Percentiles rank a stretch among this genome's conserved stretches.
Conservation (phyloP, 2,329 filamentous ascomycete genomes). For the Rhexocercosporidium sp. region DNA sequence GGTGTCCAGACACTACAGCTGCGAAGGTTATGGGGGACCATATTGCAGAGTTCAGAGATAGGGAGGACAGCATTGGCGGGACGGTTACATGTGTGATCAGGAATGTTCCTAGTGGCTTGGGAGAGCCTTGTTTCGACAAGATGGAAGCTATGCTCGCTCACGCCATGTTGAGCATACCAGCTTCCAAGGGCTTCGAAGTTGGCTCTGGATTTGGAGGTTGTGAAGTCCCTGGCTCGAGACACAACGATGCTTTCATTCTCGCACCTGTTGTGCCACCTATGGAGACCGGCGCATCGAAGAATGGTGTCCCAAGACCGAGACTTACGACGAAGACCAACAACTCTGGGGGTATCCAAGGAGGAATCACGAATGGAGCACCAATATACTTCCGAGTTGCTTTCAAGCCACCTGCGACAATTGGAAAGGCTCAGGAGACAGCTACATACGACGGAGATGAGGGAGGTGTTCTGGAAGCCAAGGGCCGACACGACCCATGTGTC, state of each 20-base stretch:
- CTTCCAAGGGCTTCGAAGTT: constrained; percentile 94
- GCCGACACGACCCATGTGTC: constrained; percentile 91
- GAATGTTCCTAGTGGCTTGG: constrained; percentile 82
- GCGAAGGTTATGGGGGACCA: constrained; percentile 75
- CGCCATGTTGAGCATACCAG: constrained; percentile 93
- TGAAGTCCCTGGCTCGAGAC: constrained; percentile 83
- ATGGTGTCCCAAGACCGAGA: constrained; percentile 58
- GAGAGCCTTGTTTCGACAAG: constrained; percentile 96
- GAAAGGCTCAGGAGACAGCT: constrained; percentile 82
- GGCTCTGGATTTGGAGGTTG: constrained; percentile 90
- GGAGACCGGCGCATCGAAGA: constrained; percentile 50
- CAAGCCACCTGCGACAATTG: constrained; percentile 94
- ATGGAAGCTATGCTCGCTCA: constrained; percentile 90
- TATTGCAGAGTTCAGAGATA: constrained; percentile 79
- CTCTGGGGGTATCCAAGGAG: constrained; percentile 92
- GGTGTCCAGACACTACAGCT: constrained; percentile 75
- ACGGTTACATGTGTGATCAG: constrained; percentile 94
- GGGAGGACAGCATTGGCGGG: constrained; percentile 88
- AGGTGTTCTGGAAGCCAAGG: constrained; percentile 87
- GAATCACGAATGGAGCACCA: constrained; percentile 89
- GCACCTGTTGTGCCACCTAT: constrained; percentile 51
- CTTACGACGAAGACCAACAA: constrained; percentile 93
- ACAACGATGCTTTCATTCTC: constrained; percentile 85
- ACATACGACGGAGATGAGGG: constrained; percentile 73
- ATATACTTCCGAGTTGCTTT: constrained; percentile 96